A percentile compares a stretch with the other conserved stretches of the same genome.
Conservation (phyloP, 306 rosid species). For the Cyclanthera cordifolia region DNA sequence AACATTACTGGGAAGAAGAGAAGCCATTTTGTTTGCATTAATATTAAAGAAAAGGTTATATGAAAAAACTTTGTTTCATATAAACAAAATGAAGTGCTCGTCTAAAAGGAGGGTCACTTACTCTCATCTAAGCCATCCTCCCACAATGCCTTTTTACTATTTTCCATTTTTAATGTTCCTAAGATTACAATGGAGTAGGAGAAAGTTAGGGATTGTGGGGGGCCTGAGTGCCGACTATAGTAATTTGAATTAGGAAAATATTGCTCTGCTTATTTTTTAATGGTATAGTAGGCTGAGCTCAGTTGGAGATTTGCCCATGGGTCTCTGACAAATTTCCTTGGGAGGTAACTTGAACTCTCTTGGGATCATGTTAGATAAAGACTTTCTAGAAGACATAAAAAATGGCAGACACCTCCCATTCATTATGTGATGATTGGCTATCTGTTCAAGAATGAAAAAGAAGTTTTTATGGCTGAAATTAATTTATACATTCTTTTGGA, state of each 20-base stretch:
- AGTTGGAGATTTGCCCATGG: neutral
- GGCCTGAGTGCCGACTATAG: neutral
- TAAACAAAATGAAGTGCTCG: neutral
- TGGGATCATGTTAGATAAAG: neutral
- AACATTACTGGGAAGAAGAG: neutral
- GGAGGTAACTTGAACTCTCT: neutral
- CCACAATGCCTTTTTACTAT: neutral
- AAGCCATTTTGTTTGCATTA: neutral
- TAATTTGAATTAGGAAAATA: neutral
- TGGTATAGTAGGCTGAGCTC: neutral
- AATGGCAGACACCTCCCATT: too few species aligned
- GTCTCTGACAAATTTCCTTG: neutral
- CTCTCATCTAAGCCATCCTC: neutral
- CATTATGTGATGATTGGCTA: too few species aligned
- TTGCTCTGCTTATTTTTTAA: neutral
- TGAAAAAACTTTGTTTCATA: neutral
- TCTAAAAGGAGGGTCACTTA: neutral
- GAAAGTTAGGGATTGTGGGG: neutral
- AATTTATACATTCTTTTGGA: too few species aligned
- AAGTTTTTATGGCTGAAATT: too few species aligned
- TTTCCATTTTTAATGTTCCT: neutral
- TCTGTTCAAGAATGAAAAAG: too few species aligned
- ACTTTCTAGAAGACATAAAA: neutral
- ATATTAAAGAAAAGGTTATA: neutral
- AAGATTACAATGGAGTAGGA: neutral